Conservation (phyloP, 2,329 filamentous ascomycete genomes). For the Rhinocladiella similis region DNA sequence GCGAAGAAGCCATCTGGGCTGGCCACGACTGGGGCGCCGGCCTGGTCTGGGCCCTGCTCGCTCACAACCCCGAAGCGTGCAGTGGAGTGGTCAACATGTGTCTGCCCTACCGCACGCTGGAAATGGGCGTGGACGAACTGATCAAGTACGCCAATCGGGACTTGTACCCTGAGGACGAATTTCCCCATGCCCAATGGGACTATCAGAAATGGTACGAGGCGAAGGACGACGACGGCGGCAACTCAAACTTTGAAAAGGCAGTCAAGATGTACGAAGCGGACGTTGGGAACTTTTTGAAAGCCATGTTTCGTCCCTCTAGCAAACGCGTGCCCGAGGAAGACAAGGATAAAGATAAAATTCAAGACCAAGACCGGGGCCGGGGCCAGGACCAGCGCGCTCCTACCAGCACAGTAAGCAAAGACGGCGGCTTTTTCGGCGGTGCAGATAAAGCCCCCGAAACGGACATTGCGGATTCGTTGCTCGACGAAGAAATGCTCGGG, state of each 20-base stretch:
- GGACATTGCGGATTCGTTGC: constrained; percentile 6
- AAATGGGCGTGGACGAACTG: constrained; percentile 41
- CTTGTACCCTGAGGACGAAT: constrained; percentile 47
- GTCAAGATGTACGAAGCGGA: constrained; percentile 12
- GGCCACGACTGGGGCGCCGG: constrained; percentile 27
- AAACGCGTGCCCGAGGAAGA: too few relatives aligned
- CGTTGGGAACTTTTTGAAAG: constrained; percentile 9
- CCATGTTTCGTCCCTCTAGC: background rate
- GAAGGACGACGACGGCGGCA: background rate
- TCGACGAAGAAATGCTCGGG: constrained; percentile 9
- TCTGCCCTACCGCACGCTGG: constrained; percentile 45
- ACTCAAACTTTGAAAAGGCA: constrained; percentile 6
- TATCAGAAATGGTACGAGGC: constrained; percentile 15
- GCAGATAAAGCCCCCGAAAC: constrained; percentile 9
- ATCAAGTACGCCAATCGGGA: constrained; percentile 43
- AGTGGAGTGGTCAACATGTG: constrained; percentile 27
- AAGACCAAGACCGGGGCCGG: background rate
- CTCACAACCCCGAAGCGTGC: constrained; percentile 19
- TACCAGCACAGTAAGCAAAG: constrained; percentile 28
- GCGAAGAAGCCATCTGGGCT: constrained; percentile 28
- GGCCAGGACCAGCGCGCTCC: constrained; percentile 4
- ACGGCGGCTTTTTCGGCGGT: constrained; percentile 23
- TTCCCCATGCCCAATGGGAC: constrained; percentile 26
- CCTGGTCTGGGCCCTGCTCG: constrained; percentile 20
- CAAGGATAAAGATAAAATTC: too few relatives aligned